Conservation (phyloP, 2,329 filamentous ascomycete genomes). For the Fusarium guadeloupense region DNA sequence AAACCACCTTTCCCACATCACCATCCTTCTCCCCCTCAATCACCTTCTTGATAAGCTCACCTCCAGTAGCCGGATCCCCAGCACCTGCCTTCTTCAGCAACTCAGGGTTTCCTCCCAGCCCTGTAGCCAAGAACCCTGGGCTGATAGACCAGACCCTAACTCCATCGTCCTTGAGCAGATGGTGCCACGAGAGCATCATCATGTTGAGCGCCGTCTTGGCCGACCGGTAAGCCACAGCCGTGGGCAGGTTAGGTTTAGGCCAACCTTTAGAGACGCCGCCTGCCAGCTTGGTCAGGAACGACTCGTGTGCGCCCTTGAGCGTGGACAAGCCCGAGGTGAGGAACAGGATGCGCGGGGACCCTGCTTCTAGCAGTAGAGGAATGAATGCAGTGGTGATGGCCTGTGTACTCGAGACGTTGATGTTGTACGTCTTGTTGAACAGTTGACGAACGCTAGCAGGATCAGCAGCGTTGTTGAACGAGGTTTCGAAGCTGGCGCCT, state of each 20-base stretch:
- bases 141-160: constrained; percentile 60
- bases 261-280: constrained; percentile 51
- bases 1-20: constrained; percentile 53
- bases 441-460: constrained; percentile 49
- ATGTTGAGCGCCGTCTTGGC: constrained; percentile 45
- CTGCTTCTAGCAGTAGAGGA: constrained; percentile 55
- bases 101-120: constrained; percentile 49
- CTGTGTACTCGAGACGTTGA: constrained; percentile 60
- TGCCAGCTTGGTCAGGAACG: constrained; percentile 39
- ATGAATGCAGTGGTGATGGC: constrained; percentile 52
- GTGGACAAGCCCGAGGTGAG: constrained; percentile 56
- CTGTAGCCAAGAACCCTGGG: constrained; percentile 60
- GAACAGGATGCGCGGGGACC: constrained; percentile 59
- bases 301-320: constrained; percentile 46
- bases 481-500: constrained; percentile 56
- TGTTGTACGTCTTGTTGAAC: constrained; percentile 58
- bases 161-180: constrained; percentile 56
- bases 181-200: constrained; percentile 54
- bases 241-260: constrained; percentile 61
- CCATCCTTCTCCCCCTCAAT: constrained; percentile 54
- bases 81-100: constrained; percentile 48
- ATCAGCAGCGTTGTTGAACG: constrained; percentile 36
- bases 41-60: constrained; percentile 50
- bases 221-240: constrained; percentile 34
- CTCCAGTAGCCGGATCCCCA: constrained; percentile 49